These are phyloP conservation scores for Xylogone sp. DNA, from an alignment of 2,329 filamentous ascomycete genomes.

Conservation along the genomic window DNA sequence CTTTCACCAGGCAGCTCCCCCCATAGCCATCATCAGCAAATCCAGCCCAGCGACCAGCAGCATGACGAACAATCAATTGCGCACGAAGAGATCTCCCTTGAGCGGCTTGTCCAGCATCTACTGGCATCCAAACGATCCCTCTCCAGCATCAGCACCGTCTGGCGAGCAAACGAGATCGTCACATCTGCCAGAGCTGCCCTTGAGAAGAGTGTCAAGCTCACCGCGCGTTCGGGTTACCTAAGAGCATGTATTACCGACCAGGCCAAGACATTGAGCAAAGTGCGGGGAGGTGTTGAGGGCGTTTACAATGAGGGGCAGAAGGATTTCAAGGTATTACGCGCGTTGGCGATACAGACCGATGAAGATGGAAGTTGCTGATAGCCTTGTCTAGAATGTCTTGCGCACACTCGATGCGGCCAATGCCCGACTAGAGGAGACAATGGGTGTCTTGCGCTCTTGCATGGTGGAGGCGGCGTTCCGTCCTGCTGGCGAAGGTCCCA, in stretches of 20 bases:
- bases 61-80: background rate
- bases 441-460: slow-evolving; percentile 60
- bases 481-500: slow-evolving; percentile 52
- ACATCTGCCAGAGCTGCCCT: slow-evolving; percentile 70
- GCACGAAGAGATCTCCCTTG: slow-evolving; percentile 45
- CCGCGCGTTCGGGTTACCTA: slow-evolving; percentile 66
- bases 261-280: slow-evolving; percentile 44
- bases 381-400: slow-evolving; percentile 46
- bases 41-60: background rate
- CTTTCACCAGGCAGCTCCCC: too few species aligned
- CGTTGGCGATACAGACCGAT: too few species aligned
- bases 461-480: slow-evolving; percentile 62
- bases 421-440: slow-evolving; percentile 59
- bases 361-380: slow-evolving; percentile 2
- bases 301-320: slow-evolving; percentile 55
- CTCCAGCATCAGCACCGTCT: slow-evolving; percentile 76
- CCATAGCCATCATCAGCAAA: too few species aligned
- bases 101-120: slow-evolving; percentile 78
- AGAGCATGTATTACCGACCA: slow-evolving; percentile 57
- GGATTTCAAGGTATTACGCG: slow-evolving; percentile 54
- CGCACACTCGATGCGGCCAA: slow-evolving; percentile 65
- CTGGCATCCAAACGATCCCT: slow-evolving; percentile 85
- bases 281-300: slow-evolving; percentile 47
- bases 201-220: slow-evolving; percentile 73
- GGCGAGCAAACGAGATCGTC: slow-evolving; percentile 83